phyloP scores from a whole-genome alignment of 2,329 filamentous ascomycete genomes.

The Fusarium abutilonis region DNA sequence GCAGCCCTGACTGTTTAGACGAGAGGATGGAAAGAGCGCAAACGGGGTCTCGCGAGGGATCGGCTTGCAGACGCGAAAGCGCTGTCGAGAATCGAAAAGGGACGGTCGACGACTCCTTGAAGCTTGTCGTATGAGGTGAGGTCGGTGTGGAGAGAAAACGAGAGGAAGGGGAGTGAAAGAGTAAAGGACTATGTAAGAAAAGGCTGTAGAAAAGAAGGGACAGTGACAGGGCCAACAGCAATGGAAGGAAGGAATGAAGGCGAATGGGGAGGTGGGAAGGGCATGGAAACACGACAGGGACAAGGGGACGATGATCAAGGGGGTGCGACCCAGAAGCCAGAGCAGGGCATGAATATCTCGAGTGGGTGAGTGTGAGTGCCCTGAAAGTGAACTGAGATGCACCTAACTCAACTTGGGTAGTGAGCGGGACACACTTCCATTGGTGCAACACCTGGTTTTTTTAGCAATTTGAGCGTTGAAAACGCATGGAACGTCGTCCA shows the following conservation, averaged over 20 bases:
- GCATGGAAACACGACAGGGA: constrained; percentile 50
- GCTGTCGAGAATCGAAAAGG: constrained; percentile 48
- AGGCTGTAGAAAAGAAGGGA: constrained; percentile 47
- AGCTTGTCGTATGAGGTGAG: constrained; percentile 48
- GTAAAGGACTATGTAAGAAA: constrained; percentile 42
- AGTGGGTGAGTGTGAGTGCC: constrained; percentile 10
- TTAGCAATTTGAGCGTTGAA: constrained; percentile 22
- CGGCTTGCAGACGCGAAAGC: constrained; percentile 40
- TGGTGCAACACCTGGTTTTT: constrained; percentile 33
- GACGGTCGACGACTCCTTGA: constrained; percentile 49
- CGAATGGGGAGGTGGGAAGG: constrained; percentile 46
- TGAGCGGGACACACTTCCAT: constrained; percentile 23
- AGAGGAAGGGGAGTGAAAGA: constrained; percentile 40
- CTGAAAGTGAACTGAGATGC: constrained; percentile 27
- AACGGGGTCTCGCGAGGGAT: constrained; percentile 38
- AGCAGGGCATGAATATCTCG: not conserved
- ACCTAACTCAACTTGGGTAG: constrained; percentile 34
- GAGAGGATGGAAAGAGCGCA: constrained; percentile 26
- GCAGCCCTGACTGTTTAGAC: constrained; percentile 41
- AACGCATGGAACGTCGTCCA: constrained; percentile 13
- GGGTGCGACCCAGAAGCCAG: constrained; percentile 32
- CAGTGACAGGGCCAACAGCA: constrained; percentile 44
- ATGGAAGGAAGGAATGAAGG: constrained; percentile 47
- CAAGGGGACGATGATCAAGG: constrained; percentile 41
- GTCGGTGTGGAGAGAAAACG: constrained; percentile 44